Base-by-base conservation (phyloP, 164 flowering plant species). In the Stephania japonica region DNA sequence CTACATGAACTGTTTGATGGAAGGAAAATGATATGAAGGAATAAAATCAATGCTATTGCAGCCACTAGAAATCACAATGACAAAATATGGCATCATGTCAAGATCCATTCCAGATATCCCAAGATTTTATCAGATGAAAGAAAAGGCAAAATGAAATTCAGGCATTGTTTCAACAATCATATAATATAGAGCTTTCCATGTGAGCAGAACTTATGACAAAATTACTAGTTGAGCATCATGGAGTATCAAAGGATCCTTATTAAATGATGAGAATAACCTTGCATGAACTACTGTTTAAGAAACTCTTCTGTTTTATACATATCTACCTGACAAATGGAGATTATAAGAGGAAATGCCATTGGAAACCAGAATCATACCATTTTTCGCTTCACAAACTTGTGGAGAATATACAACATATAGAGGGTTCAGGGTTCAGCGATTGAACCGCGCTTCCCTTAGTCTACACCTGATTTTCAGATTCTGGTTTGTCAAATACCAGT, bases 401-500 rank as follows among this genome's bases (percentile, higher is more conserved):
- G 7, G 27, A 53, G 14, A 12, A n/a, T 27, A 27, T 42, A 47
- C 56, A 76, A 70, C 68, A 70, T 67, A 68, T 10, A 61, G 23
- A 53, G 61, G 61, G 7, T 74, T 13, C 68, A 32, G 38, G 38
- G 53, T 49, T 38, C 68, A 26, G 41, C 47, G 64, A 12, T 12
- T 68, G 49, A 18, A n/a, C 23, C 32, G 59, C 49, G 42, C 24
- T 70, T 72, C 65, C 64, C 61, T 43, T 65, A 71, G 23, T 56
- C 67, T 81, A 84, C 47, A 74, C 74, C 61, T 68, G 76, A 32
- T 26, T 44, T 41, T 81, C 83, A 59, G 65, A 59, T 64, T 84
- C 89, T 66, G 83, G 77, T 71, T 77, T 83, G 41, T 78, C 85
- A 70, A 74, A 84, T 23, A 81, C 75, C 80, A 86, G 26, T 1